A percentile compares a stretch with the other conserved stretches of the same genome.
Evolutionary conservation across 2,329 filamentous ascomycete genomes (phyloP).

Genomic region (Colletotrichum chrysophilum): DNA sequence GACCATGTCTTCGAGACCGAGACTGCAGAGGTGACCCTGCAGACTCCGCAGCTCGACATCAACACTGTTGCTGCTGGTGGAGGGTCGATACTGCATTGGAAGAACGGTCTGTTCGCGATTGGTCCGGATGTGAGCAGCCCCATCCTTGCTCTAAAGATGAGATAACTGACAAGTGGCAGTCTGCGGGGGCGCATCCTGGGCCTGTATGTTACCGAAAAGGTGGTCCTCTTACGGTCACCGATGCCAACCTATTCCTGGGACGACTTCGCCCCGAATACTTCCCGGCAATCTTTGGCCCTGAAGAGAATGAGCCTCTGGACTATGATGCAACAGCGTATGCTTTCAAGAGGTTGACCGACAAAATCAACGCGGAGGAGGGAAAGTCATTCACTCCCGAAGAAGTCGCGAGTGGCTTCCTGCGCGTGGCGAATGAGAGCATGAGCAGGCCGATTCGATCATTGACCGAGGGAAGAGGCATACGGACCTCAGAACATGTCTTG

Average conservation of each 20-base stretch:
- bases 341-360: constrained; percentile 44
- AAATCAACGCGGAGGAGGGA: constrained; percentile 41
- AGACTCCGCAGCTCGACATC: constrained; percentile 75
- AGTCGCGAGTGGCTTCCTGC: constrained; percentile 72
- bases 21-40: constrained; percentile 73
- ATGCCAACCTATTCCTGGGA: constrained; percentile 73
- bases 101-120: constrained; percentile 74
- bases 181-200: constrained; percentile 74
- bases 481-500: constrained; percentile 34
- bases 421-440: constrained; percentile 80
- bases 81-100: constrained; percentile 64
- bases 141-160: fast-evolving
- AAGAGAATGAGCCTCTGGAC: constrained; percentile 62
- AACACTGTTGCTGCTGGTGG: constrained; percentile 68
- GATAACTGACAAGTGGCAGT: constrained; percentile 32
- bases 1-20: constrained; percentile 78
- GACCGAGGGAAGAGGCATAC: constrained; percentile 63
- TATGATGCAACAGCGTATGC: constrained; percentile 39
- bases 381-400: constrained; percentile 36
- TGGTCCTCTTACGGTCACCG: constrained; percentile 74
- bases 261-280: constrained; percentile 66
- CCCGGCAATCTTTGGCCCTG: constrained; percentile 73
- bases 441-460: constrained; percentile 76
- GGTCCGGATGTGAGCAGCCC: constrained; percentile 58
- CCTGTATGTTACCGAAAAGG: constrained; percentile 75